phyloP scores from a whole-genome alignment of 2,329 filamentous ascomycete genomes.

The Coniochaeta sp. region DNA sequence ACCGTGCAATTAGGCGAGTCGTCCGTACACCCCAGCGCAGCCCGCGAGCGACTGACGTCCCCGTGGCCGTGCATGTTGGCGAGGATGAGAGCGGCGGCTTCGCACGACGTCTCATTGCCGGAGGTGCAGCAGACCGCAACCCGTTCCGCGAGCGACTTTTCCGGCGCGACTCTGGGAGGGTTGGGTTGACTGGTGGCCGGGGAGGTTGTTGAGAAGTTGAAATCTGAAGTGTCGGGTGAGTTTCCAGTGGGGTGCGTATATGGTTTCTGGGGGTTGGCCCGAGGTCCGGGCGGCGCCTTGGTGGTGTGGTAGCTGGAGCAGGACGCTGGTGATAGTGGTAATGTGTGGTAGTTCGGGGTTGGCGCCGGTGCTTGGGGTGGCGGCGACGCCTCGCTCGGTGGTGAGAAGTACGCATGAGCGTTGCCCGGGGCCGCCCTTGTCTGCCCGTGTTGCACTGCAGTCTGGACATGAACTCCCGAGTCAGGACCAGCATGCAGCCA shows the following conservation, averaged over 20 bases:
- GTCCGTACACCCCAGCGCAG: constrained; percentile 16
- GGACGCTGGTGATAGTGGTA: too few species aligned
- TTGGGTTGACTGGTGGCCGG: background rate
- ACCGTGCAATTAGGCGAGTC: constrained; percentile 19
- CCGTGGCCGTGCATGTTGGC: constrained; percentile 17
- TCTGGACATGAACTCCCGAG: too few species aligned
- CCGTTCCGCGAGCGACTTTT: background rate
- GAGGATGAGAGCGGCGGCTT: constrained; percentile 20
- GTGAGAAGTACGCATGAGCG: background rate
- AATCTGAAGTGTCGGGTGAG: background rate
- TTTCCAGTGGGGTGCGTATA: too few species aligned
- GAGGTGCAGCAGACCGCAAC: background rate
- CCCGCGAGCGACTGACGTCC: constrained; percentile 11
- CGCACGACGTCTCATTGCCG: constrained; percentile 17
- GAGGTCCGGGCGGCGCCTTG: too few species aligned
- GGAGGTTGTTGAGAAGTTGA: background rate
- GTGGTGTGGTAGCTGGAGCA: too few species aligned
- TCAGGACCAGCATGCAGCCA: background rate
- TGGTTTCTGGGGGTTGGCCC: too few species aligned
- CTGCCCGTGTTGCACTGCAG: too few species aligned
- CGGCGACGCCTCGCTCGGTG: background rate
- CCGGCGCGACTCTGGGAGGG: too few species aligned
- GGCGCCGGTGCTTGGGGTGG: background rate
- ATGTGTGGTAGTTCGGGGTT: too few species aligned
- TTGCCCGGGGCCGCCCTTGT: background rate